Base-by-base conservation (phyloP, 73 alveolate species). In the Paramecium pentaurelia region DNA sequence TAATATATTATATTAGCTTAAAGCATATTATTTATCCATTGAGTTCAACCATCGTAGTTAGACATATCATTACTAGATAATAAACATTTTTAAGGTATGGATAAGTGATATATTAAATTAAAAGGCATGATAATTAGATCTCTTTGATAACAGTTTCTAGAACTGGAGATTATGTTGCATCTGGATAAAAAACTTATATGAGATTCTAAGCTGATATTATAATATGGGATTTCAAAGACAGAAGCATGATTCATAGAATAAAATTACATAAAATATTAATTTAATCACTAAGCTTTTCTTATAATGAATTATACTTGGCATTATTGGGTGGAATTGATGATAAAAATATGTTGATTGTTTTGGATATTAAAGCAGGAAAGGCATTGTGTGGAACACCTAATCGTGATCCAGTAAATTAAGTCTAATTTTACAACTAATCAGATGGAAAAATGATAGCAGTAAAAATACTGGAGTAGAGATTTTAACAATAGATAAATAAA, bases 321-420 rank as follows among this genome's bases (percentile, higher is more conserved):
- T 96, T 99, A 11, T 92, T 98, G 85, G 99, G 99, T 58, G 99
- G 99, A 18, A 97, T 95, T 92, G 99, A 97, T 71, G 99, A 97
- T 93, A 94, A 94, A 58, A 96, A 95, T 86, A 96, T 95, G 93
- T 95, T 97, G 86, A 96, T 97, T 71, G 94, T 97, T 32, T 97
- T 98, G 99, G 99, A 96, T 94, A 96, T 97, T 10, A 97, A 93
- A 32, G 94, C 97, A 40, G 99, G 99, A 32, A 97, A 97, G 88
- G 98, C 98, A 27, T 93, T 97, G 16, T 95, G 97, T 80, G 98
- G 99, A 40, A 96, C 94, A 77, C 95, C 98, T 10, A 96, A 96
- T 32, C 98, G 99, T 5, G 98, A 97, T 88, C 87, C 90, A n/a
- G 99, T 95, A 3, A 94, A 95, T 89, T 88, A 95, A 86, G 95